Conservation (phyloP, 1,284 basidiomycete genomes). For the Sanghuangporus sanghuang region DNA sequence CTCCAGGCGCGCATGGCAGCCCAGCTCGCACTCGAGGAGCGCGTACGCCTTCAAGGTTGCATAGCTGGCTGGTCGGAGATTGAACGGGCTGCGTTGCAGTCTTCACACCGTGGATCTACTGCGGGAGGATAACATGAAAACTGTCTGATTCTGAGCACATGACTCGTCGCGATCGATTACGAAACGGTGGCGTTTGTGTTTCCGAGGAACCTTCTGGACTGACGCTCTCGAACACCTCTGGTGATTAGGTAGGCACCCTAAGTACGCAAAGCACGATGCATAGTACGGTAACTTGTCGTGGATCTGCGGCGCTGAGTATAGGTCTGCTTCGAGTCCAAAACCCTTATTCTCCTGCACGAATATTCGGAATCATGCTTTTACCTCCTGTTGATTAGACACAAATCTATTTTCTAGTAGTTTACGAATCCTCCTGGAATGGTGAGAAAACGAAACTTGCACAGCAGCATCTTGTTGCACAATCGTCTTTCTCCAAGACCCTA, state of each 20-base stretch:
- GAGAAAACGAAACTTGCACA: no score
- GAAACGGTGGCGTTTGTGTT: neutral
- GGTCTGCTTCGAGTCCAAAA: neutral
- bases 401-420: no score
- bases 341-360: neutral
- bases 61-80: slow-evolving; percentile 34
- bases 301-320: neutral
- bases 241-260: neutral
- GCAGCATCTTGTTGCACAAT: no score
- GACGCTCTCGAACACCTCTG: slow-evolving; percentile 9
- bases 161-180: neutral
- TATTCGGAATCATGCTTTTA: neutral
- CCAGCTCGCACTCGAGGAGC: slow-evolving; percentile 35
- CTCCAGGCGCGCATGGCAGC: slow-evolving; percentile 35
- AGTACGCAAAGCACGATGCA: neutral
- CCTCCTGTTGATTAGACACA: no score
- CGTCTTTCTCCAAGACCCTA: no score
- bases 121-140: neutral
- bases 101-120: neutral
- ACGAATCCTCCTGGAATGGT: no score
- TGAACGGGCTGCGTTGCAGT: neutral
- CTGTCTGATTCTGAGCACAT: neutral
- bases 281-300: neutral
- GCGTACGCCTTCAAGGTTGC: slow-evolving; percentile 41
- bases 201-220: neutral